Conservation (phyloP, 139 green algal genomes). For the Astrephomene gubernaculifera region DNA sequence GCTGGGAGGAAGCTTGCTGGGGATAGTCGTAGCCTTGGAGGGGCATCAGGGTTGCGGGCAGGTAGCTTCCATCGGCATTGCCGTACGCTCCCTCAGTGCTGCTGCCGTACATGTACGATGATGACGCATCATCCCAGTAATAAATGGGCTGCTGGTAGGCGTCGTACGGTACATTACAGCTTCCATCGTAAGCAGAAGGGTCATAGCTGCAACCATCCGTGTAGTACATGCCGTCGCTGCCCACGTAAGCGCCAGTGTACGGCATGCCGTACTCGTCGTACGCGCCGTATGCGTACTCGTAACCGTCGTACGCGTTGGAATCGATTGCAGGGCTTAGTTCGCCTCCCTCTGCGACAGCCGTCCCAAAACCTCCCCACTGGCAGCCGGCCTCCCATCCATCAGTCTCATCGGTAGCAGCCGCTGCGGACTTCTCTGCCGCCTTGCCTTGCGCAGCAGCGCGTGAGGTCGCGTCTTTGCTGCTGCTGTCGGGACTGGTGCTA, state of each 20-base stretch:
- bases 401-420: no score
- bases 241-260: background rate
- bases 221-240: conserved; percentile 1
- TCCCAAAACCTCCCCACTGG: no score
- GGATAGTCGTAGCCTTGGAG: no score
- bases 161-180: background rate
- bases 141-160: background rate
- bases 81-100: background rate
- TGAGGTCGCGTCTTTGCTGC: no score
- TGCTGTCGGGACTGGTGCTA: no score
- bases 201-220: background rate
- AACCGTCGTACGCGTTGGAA: background rate
- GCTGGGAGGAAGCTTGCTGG: no score
- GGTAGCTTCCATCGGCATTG: background rate
- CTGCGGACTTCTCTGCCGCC: no score
- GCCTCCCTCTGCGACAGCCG: no score
- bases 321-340: no score
- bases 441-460: no score
- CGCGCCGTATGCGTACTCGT: background rate
- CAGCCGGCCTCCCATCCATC: no score
- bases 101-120: background rate
- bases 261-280: conserved; percentile 4
- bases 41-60: no score
- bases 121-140: background rate
- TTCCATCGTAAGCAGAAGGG: background rate